These are phyloP conservation scores for Jimgerdemannia lactiflua DNA, from an alignment of 192 early-diverging fungal genomes.

Conservation along the genomic window DNA sequence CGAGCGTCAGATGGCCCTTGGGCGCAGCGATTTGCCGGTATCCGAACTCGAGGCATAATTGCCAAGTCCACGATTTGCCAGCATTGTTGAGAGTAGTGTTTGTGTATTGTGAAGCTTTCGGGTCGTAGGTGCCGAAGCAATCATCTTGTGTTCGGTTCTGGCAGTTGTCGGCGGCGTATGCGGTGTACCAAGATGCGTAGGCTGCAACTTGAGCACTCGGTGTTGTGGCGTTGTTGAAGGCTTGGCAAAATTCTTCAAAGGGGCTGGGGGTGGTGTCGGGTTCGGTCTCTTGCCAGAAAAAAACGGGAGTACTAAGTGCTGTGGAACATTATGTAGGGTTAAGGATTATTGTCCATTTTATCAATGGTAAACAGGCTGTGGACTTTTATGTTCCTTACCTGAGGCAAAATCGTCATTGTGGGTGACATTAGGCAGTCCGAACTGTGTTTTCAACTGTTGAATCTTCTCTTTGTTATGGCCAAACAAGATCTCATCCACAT, in stretches of 20 bases:
- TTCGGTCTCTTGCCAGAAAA: background rate
- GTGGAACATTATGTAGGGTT: background rate
- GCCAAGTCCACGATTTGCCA: constrained; percentile 40
- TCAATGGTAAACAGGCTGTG: background rate
- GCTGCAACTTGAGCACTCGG: background rate
- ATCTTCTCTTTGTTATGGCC: constrained; percentile 17
- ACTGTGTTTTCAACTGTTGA: constrained; percentile 10
- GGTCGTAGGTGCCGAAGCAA: constrained; percentile 18
- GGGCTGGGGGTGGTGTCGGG: no score
- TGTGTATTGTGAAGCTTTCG: background rate
- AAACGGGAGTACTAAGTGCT: background rate
- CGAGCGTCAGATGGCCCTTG: constrained; percentile 22
- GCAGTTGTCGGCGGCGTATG: background rate
- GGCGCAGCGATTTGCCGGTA: constrained; percentile 57
- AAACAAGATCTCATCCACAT: constrained; percentile 42
- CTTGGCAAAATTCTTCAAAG: background rate
- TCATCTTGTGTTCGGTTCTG: constrained; percentile 5
- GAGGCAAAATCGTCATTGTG: constrained; percentile 7
- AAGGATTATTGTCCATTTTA: background rate
- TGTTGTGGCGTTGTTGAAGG: background rate
- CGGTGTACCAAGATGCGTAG: background rate
- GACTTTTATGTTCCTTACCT: background rate
- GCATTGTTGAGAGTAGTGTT: background rate
- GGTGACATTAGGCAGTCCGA: background rate
- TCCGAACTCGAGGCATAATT: constrained; percentile 69